Base-by-base conservation (phyloP, 164 flowering plant genomes). In the Vitis rupestris region DNA sequence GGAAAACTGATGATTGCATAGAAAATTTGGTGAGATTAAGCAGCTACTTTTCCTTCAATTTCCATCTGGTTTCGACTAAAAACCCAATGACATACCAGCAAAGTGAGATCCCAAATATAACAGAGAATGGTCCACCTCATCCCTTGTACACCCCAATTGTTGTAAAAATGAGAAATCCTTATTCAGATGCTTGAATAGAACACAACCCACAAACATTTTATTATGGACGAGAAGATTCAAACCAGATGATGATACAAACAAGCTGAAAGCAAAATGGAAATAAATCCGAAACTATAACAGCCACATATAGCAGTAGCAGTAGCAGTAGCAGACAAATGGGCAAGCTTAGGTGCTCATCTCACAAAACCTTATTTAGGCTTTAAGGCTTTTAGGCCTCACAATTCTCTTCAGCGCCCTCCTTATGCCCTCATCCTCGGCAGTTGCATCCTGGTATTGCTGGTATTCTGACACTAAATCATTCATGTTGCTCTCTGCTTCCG, bases 371-470 rank as follows among this genome's bases (percentile, higher is more conserved):
- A 19, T 23, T 52, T 29, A n/a, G 52, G 16, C 17, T 57, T 57
- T 37, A 31, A 53, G 16, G 4, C 1, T 30, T 31, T 72, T 69
- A 82, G 68, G 10, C 58, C 62, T 80, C 84, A 27, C 75, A 78
- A 3, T 47, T 50, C 56, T 80, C 87, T 19, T 82, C 84, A 0
- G 16, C 83, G 27, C 67, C 88, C 29, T 84, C 82, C 50, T 88
- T 91, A 31, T 85, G 31, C 65, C 88, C 27, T 87, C 92, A 2
- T 89, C 92, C 13, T 91, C 92, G 1, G 84, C 92, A 1, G 91
- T 88, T n/a, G 97, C 97, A 73, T 88, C 97, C 81, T 91, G 94
- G 80, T 91, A 91, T 44, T 91, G 97, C 80, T 91, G 97, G 71
- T 91, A 91, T 78, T 90, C 93, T 0, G 96, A 88, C 68, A 90